Base-by-base conservation (phyloP, 1,284 basidiomycete species). In the Prillingera fragicola region DNA sequence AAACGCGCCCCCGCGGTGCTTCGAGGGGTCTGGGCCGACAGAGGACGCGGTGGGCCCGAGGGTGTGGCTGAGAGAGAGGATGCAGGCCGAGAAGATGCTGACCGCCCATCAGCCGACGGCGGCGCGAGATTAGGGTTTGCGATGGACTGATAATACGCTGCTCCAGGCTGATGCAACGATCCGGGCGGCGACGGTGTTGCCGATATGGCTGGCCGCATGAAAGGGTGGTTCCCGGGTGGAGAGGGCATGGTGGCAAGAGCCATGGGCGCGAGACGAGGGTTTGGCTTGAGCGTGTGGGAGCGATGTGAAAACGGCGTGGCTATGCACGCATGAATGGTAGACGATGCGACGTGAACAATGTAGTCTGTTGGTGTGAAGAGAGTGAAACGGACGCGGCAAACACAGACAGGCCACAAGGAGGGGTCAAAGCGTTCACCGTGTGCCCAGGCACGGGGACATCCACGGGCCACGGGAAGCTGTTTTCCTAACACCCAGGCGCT, bases 151-250 rank as follows among this genome's bases (percentile, higher is more conserved):
- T 38, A 38, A 14, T 7, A 14, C 25, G 24, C 23, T 27, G 29
- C 18, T 31, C n/a, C 18, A n/a, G 33, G 33, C 13, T 22, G 33
- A 3, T 41, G 29, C 14, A 42, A 4, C 7, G 27, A 38, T 19
- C 26, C 32, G 2, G 25, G 12, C 5, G 40, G 45, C 4, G 35
- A 38, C 7, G 45, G 41, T 13, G 38, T 35, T 1, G 35, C 15
- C 13, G 13, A 21, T 18, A 52, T 33, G 17, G 36, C 43, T 23
- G 46, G 45, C 7, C 50, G 50, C 33, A 52, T 38, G 40, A 52
- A 52, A 2, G 50, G 50, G 38, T 52, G 50, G 17, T 40, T 41
- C 4, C 45, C 42, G 5, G 50, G 50, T 26, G 50, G 50, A 8
- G 46, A 45, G 14, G 43, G 33, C 43, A 45, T 43, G 5, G 36